Conservation (phyloP, 1,284 basidiomycete species). For the Microbotryum silenes-acaulis region DNA sequence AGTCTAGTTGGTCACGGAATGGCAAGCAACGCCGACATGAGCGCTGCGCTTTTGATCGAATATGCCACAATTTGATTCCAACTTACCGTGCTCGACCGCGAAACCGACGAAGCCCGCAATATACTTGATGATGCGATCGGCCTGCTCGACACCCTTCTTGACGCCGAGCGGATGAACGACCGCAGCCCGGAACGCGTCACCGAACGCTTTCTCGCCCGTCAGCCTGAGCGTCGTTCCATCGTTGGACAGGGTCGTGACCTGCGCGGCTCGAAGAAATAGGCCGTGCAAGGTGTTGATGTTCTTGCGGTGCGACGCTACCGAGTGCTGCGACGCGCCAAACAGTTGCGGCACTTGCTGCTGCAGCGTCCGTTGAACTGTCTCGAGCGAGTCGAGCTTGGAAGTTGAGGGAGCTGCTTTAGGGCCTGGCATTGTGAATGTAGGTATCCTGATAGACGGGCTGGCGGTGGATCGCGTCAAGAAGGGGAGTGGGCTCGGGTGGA, state of each 20-base stretch:
- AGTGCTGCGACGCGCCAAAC: conserved; percentile 74
- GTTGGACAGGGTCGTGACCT: conserved; percentile 51
- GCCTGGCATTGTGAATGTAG: too few species aligned
- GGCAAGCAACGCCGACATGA: too few species aligned
- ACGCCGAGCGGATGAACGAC: conserved; percentile 56
- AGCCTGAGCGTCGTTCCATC: conserved; percentile 53
- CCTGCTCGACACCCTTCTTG: conserved; percentile 74
- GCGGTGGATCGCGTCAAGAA: too few species aligned
- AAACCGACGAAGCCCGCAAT: conserved; percentile 73
- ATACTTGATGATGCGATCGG: conserved; percentile 78
- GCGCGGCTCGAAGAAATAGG: conserved; percentile 61
- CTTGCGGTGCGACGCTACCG: conserved; percentile 81
- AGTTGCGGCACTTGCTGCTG: conserved; percentile 17
- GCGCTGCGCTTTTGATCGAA: too few species aligned
- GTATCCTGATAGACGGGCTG: too few species aligned
- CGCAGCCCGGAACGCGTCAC: conserved; percentile 63
- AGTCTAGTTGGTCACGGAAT: conserved; percentile 7
- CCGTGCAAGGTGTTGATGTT: conserved; percentile 81
- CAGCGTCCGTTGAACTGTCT: not conserved
- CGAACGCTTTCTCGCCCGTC: conserved; percentile 73
- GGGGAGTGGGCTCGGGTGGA: too few species aligned
- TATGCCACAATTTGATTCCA: not conserved
- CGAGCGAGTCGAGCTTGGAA: too few species aligned
- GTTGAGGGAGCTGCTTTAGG: too few species aligned
- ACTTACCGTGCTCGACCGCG: conserved; percentile 63